Base-by-base conservation (phyloP, 2,329 filamentous ascomycete genomes). In the Fusarium goolgardi region DNA sequence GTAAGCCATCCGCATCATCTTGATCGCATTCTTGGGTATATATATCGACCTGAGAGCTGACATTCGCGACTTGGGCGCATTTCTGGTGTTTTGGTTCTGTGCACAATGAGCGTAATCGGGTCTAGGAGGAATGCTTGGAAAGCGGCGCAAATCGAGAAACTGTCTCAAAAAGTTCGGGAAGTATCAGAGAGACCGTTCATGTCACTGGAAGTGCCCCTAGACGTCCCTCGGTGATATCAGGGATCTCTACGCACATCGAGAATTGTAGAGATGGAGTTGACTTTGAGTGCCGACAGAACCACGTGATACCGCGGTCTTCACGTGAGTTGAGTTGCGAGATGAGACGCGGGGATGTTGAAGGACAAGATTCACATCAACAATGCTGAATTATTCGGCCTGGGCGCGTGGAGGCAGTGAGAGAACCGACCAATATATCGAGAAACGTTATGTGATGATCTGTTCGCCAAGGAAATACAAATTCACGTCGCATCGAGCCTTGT, bases 271-370 rank as follows among this genome's bases (percentile, higher is more conserved):
- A 41, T 63, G 65, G 58, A 41, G 68, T 59, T 50, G 41, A 49
- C 41, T 59, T 52, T 50, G 45, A 21, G 46, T 31, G 16, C 11
- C 7, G n/a, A n/a, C 0, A 1, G 5, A 1, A 29, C 73, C 72
- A 74, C 72, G 72, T 74, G 72, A 63, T 8, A 15, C 1, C 70
- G 72, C 23, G 16, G 39, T n/a, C 70, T 55, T 63, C 45, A 70
- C 47, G 47, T 51, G 29, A 32, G 7, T 23, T 20, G 8, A 23
- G 18, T 39, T 41, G 20, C 8, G 40, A 12, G 21, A 45, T 18
- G 23, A n/a, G 27, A 66, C 71, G 63, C 69, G 72, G 23, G 43
- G 12, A n/a, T 3, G 16, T 46, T 29, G 20, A 35, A 31, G 37
- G 18, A 25, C 31, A 25, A 16, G 52, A 57, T 40, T 16, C 11